Conservation (phyloP, 2,329 filamentous ascomycete genomes). For the Aspergillus floridensis region DNA sequence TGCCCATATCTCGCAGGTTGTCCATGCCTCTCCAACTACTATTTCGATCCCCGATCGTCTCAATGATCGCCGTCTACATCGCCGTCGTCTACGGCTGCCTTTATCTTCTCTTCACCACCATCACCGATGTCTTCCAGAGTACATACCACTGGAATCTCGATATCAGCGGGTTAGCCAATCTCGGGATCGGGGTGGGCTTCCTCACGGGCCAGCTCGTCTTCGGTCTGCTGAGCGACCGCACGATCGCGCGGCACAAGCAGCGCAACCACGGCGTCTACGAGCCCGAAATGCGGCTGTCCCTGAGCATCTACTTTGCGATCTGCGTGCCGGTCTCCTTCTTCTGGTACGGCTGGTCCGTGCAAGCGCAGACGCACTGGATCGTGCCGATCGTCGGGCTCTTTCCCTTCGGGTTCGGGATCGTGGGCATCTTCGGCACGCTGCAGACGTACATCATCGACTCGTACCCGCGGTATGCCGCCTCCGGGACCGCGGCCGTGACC, state of each 20-base stretch:
- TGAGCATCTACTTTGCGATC: conserved; percentile 54
- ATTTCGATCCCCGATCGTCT: conserved; percentile 11
- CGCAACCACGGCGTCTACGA: conserved; percentile 39
- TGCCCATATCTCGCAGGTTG: background rate
- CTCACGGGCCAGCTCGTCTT: conserved; percentile 34
- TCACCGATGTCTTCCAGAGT: conserved; percentile 9
- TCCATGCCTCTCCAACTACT: conserved; percentile 6
- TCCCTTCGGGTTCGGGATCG: conserved; percentile 54
- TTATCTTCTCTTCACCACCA: conserved; percentile 17
- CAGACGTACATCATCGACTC: conserved; percentile 63
- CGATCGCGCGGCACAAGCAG: conserved; percentile 24
- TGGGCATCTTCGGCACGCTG: conserved; percentile 50
- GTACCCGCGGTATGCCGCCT: conserved; percentile 47
- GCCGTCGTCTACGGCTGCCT: conserved; percentile 11
- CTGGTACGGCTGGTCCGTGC: conserved; percentile 57
- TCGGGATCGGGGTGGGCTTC: conserved; percentile 48
- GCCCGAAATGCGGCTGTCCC: conserved; percentile 51
- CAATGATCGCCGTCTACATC: conserved; percentile 7
- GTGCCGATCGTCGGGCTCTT: conserved; percentile 58
- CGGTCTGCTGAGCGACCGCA: conserved; percentile 30
- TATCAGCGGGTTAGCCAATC: conserved; percentile 36
- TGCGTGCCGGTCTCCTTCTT: conserved; percentile 56
- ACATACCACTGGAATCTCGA: conserved; percentile 10
- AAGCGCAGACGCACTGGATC: conserved; percentile 54
- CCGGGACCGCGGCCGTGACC: conserved; percentile 52